Conservation (phyloP, 2,329 filamentous ascomycete genomes). For the Xylaria sp. region DNA sequence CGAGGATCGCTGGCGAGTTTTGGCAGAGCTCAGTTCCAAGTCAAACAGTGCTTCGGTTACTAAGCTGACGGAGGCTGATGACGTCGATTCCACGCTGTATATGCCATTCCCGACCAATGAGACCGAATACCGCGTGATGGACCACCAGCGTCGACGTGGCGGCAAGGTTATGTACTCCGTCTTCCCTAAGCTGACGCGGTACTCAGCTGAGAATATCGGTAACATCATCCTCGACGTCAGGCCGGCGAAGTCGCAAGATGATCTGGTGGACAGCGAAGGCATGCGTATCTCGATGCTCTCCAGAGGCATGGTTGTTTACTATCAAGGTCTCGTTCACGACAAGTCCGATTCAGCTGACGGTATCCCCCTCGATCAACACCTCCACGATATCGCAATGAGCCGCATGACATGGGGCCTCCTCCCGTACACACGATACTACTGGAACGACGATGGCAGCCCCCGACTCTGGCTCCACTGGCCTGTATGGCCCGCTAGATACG, state of each 20-base stretch:
- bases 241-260: background rate
- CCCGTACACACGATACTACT: conserved; percentile 26
- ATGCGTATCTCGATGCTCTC: conserved; percentile 43
- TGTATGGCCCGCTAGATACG: conserved; percentile 1
- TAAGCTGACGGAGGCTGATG: background rate
- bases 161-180: conserved; percentile 49
- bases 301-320: conserved; percentile 46
- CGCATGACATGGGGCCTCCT: conserved; percentile 8
- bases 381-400: conserved; percentile 12
- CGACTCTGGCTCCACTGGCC: conserved; percentile 24
- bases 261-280: conserved; percentile 38
- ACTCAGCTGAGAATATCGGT: conserved; percentile 42
- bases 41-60: background rate
- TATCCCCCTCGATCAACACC: conserved; percentile 38
- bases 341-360: conserved; percentile 30
- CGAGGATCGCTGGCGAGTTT: conserved; percentile 34
- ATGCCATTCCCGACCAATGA: conserved; percentile 28
- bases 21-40: conserved; percentile 22
- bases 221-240: conserved; percentile 3
- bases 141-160: conserved; percentile 46
- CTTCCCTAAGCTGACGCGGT: conserved; percentile 48
- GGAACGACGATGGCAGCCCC: conserved; percentile 17
- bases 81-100: conserved; percentile 4
- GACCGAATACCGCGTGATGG: conserved; percentile 24
- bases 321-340: conserved; percentile 48